Conservation (phyloP, 768 basidiomycete genomes). For the Naganishia antarctica region DNA sequence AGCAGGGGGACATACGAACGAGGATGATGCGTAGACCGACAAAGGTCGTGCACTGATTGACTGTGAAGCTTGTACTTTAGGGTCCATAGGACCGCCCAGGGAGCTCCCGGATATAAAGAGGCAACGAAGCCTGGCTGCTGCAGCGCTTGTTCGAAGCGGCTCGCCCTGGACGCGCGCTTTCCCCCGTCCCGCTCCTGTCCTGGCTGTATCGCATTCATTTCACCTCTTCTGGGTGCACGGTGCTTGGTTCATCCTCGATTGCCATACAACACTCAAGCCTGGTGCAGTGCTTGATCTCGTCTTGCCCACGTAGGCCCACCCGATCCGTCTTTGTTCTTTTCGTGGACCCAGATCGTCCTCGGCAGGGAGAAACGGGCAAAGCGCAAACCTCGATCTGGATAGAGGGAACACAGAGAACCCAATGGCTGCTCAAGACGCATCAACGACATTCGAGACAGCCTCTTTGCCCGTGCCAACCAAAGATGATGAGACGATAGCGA, state of each 20-base stretch:
- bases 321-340: background rate
- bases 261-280: background rate
- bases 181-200: background rate
- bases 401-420: background rate
- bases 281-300: constrained; percentile 4
- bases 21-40: no score
- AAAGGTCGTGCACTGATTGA: no score
- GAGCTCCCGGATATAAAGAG: constrained; percentile 1
- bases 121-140: background rate
- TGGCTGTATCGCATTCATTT: no score
- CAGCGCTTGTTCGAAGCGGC: background rate
- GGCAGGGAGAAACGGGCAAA: constrained; percentile 1
- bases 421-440: constrained; percentile 15
- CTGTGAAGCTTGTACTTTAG: background rate
- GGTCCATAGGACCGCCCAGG: no score
- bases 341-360: constrained; percentile 6
- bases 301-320: constrained; percentile 1
- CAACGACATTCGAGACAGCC: constrained; percentile 8
- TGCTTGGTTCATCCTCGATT: no score
- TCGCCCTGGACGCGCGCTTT: background rate
- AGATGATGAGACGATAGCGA: constrained; percentile 1
- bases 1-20: no score
- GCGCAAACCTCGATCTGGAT: constrained; percentile 9
- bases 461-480: background rate
- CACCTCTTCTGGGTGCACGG: no score